A percentile compares a stretch with the other conserved stretches of the same genome.
Evolutionary conservation across 257 asterid species (phyloP).

Genomic region (Petunia secreta): DNA sequence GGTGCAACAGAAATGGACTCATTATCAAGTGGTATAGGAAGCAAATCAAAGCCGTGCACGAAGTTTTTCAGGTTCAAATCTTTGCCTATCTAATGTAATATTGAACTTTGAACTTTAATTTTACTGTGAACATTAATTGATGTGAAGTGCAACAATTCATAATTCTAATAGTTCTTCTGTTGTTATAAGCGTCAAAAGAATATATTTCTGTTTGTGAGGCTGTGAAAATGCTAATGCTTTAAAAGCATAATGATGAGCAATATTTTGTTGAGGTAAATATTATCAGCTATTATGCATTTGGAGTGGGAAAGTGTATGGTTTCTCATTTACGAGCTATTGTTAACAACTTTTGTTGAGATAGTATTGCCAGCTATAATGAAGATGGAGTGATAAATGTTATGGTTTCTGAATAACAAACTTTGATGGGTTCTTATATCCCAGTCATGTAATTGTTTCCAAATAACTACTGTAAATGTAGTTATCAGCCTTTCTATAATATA

Average conservation of each 20-base stretch:
- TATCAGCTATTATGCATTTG: neutral
- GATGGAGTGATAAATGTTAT: neutral
- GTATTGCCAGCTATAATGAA: neutral
- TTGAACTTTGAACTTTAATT: neutral
- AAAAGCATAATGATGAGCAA: neutral
- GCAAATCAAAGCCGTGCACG: slow-evolving; percentile 99
- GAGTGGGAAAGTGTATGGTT: neutral
- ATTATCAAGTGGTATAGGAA: slow-evolving; percentile 92
- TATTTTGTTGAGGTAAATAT: neutral
- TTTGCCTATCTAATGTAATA: slow-evolving; percentile 53
- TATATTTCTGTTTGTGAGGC: neutral
- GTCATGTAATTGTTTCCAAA: neutral
- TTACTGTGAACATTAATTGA: slow-evolving; percentile 24
- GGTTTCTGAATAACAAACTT: neutral
- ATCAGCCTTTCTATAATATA: neutral
- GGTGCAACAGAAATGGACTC: slow-evolving; percentile 87
- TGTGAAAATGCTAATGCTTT: neutral
- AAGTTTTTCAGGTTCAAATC: slow-evolving; percentile 97
- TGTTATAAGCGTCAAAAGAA: slow-evolving; percentile 6
- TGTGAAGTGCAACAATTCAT: slow-evolving; percentile 27
- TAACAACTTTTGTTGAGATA: neutral
- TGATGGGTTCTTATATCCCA: neutral
- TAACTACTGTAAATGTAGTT: no score
- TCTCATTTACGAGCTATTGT: neutral
- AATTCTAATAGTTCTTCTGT: slow-evolving; percentile 31